Percentiles rank a stretch among this genome's conserved stretches.
These are phyloP conservation scores for Calonectria naviculata DNA, from an alignment of 2,329 filamentous ascomycete species.

Conservation along the genomic window DNA sequence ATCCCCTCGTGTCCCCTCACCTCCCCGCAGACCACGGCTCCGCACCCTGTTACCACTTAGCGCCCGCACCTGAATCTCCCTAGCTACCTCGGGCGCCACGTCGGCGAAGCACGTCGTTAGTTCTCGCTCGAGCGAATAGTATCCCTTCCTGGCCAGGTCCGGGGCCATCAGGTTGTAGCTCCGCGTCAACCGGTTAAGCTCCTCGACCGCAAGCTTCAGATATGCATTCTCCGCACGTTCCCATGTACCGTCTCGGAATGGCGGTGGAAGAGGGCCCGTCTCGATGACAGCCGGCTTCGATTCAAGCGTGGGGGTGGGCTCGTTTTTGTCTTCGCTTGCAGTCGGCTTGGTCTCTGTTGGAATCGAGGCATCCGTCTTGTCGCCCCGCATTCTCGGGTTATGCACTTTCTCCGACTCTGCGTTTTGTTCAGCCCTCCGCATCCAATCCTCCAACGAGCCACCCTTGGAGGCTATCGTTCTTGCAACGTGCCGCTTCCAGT, in stretches of 20 bases:
- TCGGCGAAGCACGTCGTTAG: conserved; percentile 85
- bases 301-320: neutral
- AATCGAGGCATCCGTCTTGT: conserved; percentile 54
- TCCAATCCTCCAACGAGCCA: conserved; percentile 79
- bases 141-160: conserved; percentile 91
- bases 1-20: conserved; percentile 44
- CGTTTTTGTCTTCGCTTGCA: neutral
- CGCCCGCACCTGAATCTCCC: conserved; percentile 78
- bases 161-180: conserved; percentile 97
- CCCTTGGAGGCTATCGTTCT: conserved; percentile 82
- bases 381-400: conserved; percentile 63
- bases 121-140: conserved; percentile 86
- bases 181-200: conserved; percentile 83
- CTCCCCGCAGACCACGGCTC: conserved; percentile 44
- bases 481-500: conserved; percentile 88
- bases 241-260: conserved; percentile 85
- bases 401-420: conserved; percentile 77
- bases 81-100: conserved; percentile 80
- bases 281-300: neutral
- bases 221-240: conserved; percentile 79
- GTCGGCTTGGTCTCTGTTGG: neutral
- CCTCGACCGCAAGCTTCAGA: conserved; percentile 78
- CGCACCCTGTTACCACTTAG: conserved; percentile 49
- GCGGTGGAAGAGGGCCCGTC: conserved; percentile 49
- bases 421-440: conserved; percentile 76